These are phyloP conservation scores for Epichloe coenophiala DNA, from an alignment of 2,329 filamentous ascomycete species.

Conservation along the genomic window DNA sequence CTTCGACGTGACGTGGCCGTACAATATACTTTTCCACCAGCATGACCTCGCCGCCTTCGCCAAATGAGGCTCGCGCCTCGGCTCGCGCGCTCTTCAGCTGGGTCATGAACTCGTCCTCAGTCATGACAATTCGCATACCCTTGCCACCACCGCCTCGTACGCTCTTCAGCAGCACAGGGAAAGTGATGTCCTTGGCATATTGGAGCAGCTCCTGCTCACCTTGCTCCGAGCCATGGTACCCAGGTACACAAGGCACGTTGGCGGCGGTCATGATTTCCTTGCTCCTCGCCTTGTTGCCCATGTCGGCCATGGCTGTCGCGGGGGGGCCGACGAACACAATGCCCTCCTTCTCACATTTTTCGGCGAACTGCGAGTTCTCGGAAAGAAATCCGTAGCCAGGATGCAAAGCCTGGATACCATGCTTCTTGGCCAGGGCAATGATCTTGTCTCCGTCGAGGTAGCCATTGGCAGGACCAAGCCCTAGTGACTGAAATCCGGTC, in stretches of 20 bases:
- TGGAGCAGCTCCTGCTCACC: conserved; percentile 44
- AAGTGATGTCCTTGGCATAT: conserved; percentile 58
- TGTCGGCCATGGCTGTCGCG: conserved; percentile 65
- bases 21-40: conserved; percentile 75
- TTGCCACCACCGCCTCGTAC: conserved; percentile 73
- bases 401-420: conserved; percentile 83
- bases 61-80: conserved; percentile 67
- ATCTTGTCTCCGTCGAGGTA: conserved; percentile 93
- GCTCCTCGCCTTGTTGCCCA: conserved; percentile 86
- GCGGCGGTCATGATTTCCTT: conserved; percentile 95
- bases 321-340: conserved; percentile 92
- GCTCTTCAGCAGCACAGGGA: conserved; percentile 66
- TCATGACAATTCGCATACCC: conserved; percentile 65
- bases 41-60: conserved; percentile 65
- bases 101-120: conserved; percentile 52
- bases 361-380: conserved; percentile 85
- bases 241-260: conserved; percentile 92
- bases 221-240: conserved; percentile 84
- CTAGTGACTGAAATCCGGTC: conserved; percentile 69
- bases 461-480: conserved; percentile 67
- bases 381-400: conserved; percentile 93
- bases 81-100: conserved; percentile 62
- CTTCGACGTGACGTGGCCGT: conserved; percentile 71
- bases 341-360: conserved; percentile 76
- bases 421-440: conserved; percentile 71